Base-by-base conservation (phyloP, 768 basidiomycete species). In the Amyloporia xantha region DNA sequence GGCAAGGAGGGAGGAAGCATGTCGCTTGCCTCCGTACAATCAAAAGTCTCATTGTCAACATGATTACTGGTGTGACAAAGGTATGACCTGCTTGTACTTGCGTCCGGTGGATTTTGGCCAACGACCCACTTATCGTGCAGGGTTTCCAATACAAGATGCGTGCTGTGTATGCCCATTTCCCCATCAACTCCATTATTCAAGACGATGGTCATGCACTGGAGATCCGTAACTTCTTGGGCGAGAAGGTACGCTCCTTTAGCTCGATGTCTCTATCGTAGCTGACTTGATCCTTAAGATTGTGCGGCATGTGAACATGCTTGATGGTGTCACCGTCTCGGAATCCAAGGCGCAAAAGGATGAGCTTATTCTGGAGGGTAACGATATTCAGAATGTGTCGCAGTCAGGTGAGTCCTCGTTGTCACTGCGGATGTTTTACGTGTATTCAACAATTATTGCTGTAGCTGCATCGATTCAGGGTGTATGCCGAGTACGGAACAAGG, bases 111-210 rank as follows among this genome's bases (percentile, higher is more conserved):
- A 15, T n/a, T n/a, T n/a, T n/a, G n/a, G n/a, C n/a, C n/a, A n/a
- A n/a, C n/a, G n/a, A n/a, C n/a, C n/a, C n/a, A n/a, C n/a, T n/a
- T n/a, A n/a, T n/a, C n/a, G n/a, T n/a, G 4, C 58, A 94, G 94
- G 96, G 96, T 54, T 99, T 98, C 84, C 82, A 84, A 61, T 99
- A 99, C 82, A 99, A 98, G 86, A 97, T 99, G 95, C 91, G 94
- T 60, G 80, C 92, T 23, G 96, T 99, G 45, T 99, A 98, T 65
- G 96, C 96, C 60, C 96, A 99, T 77, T 99, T 99, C 78, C 96
- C 96, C 53, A 96, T 99, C 79, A 99, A 99, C 77, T 86, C 86
- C 67, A 95, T 96, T 67, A 90, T 95, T 62, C 84, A 88, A 66
- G 81, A 88, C 6, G 67, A 68, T 51, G 91, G 88, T 46, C 66